Evolutionary conservation across 2,329 filamentous ascomycete species (phyloP), one percentile per base, ranked within the genome.

Genomic region (Fusarium fracticaudum): DNA sequence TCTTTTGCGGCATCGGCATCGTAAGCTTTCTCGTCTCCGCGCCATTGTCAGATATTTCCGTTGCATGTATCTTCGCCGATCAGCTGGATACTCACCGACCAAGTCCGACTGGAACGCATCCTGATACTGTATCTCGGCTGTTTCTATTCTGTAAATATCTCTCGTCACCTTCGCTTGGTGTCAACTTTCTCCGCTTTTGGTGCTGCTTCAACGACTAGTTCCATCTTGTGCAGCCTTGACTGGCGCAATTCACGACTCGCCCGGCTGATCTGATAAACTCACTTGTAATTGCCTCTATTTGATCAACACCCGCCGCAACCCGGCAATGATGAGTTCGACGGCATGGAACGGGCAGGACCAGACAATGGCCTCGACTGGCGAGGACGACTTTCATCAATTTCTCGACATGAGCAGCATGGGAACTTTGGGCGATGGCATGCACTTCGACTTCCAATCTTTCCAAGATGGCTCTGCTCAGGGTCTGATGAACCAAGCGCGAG

Each of bases 331-430:
- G 87, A 84, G 87, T 75, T 85, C 87, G 59, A 81, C 84, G 64
- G 80, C 81, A 71, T 91, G 90, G 90, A 87, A 87, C 74, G 84
- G 85, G 57, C 87, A 89, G 78, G 88, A 90, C 76, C 87, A 90
- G 77, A 83, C 84, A 67, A 84, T 90, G 80, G 83, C 87, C 35
- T 80, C 85, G 17, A 75, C 85, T 11, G 79, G 84, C 58, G 89
- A 91, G 54, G 90, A 91, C 79, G 90, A 91, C 44, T 91, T 92
- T 78, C 86, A 90, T 72, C 89, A 91, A 74, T 91, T 91, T 67
- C 84, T 92, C 70, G 87, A 91, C 73, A 88, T 92, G 84, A 87
- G 86, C 65, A 83, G 82, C 75, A 89, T 91, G 84, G 85, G 84
- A 37, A 86, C 82, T 70, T 81, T 91, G 66, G 81, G 81, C 69